Base-by-base conservation (phyloP, 805 yeast species). In the Ascoidea asiatica region DNA sequence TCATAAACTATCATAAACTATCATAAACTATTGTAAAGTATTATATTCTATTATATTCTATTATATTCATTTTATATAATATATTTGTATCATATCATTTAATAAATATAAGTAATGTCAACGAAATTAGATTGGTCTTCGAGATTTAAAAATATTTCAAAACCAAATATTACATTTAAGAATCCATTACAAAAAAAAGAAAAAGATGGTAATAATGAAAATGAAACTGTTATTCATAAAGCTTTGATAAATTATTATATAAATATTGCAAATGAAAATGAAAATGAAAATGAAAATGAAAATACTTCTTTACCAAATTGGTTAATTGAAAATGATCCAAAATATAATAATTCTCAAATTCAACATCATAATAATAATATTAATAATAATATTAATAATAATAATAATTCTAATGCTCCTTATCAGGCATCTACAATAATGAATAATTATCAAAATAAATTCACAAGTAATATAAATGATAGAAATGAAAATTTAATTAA, bases 191-290 rank as follows among this genome's bases (percentile, higher is more conserved):
- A 44, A 5, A 37, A 41, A 1, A 42, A 49, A 23, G 52, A 49
- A 21, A 43, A 43, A n/a, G 52, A 49, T 40, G 52, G 52, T 5
- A 45, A 49, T 18, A 37, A 43, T 15, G 44, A 40, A 38, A 17
- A 45, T 33, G 50, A 49, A 17, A 47, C 48, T 11, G 19, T 49
- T 39, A 22, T 49, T 1, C 52, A 49, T 20, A 49, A 49, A 42
- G 43, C 50, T 8, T 38, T 49, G 18, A 23, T 49, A 20, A 44
- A 35, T 13, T 47, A 41, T 39, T 49, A 47, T 37, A 21, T 37
- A 4, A 46, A 49, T n/a, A 33, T 35, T 15, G 39, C 40, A 8
- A 41, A 42, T 5, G 46, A 45, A 4, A 18, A 38, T 19, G n/a
- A n/a, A n/a, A 21, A 39, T 3, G 48, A 48, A 19, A 33, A 38